A percentile compares a stretch with the other conserved stretches of the same genome.
phyloP scores from a whole-genome alignment of 352 stramenopile species.

The Plasmopara halstedii region DNA sequence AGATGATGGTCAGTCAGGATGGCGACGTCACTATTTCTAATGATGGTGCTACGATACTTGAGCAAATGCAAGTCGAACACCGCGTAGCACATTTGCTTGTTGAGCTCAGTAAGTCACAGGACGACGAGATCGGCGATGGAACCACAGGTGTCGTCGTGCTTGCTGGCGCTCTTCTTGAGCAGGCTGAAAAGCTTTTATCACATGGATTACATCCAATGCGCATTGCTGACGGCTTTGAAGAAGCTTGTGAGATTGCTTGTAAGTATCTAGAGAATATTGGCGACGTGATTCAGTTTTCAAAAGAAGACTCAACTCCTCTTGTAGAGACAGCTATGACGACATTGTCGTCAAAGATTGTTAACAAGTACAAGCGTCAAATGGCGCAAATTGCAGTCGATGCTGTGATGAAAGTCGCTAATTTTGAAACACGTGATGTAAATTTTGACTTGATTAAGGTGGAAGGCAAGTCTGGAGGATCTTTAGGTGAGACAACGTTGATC shows the following conservation, averaged over 20 bases:
- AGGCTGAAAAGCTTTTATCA: constrained; percentile 95
- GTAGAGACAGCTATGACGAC: constrained; percentile 98
- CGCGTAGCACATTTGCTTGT: constrained; percentile 98
- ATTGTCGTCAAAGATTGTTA: constrained; percentile 98
- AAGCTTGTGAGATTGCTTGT: constrained; percentile 95
- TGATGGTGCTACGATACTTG: constrained; percentile 99
- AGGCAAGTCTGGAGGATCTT: constrained; percentile 94
- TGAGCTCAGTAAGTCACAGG: constrained; percentile 97
- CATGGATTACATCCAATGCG: constrained; percentile 97
- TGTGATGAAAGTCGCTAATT: constrained; percentile 96
- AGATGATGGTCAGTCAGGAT: constrained; percentile 99
- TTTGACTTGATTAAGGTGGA: constrained; percentile 99
- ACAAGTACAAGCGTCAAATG: constrained; percentile 98
- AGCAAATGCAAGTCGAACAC: constrained; percentile 99
- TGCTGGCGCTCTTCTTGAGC: constrained; percentile 94
- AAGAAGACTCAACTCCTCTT: constrained; percentile 92
- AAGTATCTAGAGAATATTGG: constrained; percentile 93
- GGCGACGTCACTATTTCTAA: constrained; percentile 99
- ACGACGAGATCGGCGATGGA: constrained; percentile 99
- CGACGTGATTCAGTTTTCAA: constrained; percentile 94
- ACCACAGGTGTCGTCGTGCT: constrained; percentile 99
- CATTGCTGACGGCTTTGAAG: constrained; percentile 98
- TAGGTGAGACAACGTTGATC: constrained; percentile 98
- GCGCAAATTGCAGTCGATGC: constrained; percentile 97
- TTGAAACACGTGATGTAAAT: constrained; percentile 98